A percentile compares a stretch with the other conserved stretches of the same genome.
Evolutionary conservation across 2,329 filamentous ascomycete genomes (phyloP).

Genomic region (Aspergillus hortae): DNA sequence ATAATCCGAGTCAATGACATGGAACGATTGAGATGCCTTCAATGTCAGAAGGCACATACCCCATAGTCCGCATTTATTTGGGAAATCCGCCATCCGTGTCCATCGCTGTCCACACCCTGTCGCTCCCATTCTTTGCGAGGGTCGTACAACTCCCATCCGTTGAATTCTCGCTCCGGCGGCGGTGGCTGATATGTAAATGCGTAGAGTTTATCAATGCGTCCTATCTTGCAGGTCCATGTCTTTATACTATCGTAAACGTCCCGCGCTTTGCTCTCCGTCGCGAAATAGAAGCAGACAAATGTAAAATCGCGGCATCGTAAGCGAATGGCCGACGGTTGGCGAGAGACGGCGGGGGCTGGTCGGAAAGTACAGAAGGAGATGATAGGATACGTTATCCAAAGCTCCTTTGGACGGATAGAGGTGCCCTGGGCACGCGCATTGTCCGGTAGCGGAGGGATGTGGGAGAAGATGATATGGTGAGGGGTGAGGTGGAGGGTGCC

Average conservation of each 20-base stretch:
- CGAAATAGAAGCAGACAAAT: constrained; percentile 87
- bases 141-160: constrained; percentile 84
- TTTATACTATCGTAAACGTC: constrained; percentile 88
- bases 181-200: constrained; percentile 82
- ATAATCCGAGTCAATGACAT: constrained; percentile 4
- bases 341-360: constrained; percentile 65
- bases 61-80: constrained; percentile 84
- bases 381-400: constrained; percentile 94
- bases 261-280: constrained; percentile 67
- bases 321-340: constrained; percentile 75
- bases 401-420: constrained; percentile 59
- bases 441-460: constrained; percentile 45
- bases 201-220: constrained; percentile 81
- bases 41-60: constrained; percentile 34
- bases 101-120: constrained; percentile 81
- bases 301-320: constrained; percentile 90
- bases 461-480: constrained; percentile 64
- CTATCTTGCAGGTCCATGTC: constrained; percentile 73
- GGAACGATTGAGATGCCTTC: not conserved
- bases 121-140: constrained; percentile 79
- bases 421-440: constrained; percentile 38
- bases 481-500: constrained; percentile 61
- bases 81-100: constrained; percentile 82
- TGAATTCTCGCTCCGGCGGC: constrained; percentile 66
- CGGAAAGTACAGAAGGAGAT: constrained; percentile 76